Evolutionary conservation across 2,329 filamentous ascomycete genomes (phyloP).

Genomic region (Botrytis fragariae): DNA sequence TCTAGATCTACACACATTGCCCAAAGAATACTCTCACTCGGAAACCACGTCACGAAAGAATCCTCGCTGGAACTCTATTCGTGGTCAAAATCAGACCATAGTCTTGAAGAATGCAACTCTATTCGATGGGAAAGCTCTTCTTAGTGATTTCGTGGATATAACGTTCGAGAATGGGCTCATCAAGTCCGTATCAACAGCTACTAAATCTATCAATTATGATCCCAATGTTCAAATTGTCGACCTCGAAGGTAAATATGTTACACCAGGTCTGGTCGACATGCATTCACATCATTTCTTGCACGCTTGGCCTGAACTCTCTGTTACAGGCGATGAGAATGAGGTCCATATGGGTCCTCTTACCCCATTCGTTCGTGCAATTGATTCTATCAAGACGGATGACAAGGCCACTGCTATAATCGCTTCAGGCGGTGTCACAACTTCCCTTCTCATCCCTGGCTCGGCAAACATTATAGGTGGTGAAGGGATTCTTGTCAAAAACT

Average conservation of each 20-base stretch:
- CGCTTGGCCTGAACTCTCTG: conserved; percentile 39
- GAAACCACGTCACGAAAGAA: conserved; percentile 37
- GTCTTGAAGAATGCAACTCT: conserved; percentile 44
- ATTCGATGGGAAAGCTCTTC: conserved; percentile 44
- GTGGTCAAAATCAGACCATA: conserved; percentile 41
- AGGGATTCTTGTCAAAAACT: conserved; percentile 45
- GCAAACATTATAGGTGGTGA: conserved; percentile 49
- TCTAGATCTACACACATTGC: conserved; percentile 29
- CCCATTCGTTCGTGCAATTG: conserved; percentile 41
- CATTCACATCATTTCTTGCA: conserved; percentile 45
- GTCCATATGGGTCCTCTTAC: conserved; percentile 41
- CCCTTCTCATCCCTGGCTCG: conserved; percentile 46
- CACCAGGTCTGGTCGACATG: conserved; percentile 47
- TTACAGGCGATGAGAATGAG: conserved; percentile 42
- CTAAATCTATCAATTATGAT: conserved; percentile 20
- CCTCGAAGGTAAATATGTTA: conserved; percentile 43
- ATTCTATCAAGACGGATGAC: conserved; percentile 46
- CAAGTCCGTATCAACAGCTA: conserved; percentile 34
- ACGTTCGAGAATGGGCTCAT: conserved; percentile 43
- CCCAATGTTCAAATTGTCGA: conserved; percentile 33
- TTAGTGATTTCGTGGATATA: conserved; percentile 41
- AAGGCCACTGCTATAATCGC: conserved; percentile 41
- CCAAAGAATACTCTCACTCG: conserved; percentile 14
- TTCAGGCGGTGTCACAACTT: conserved; percentile 47
- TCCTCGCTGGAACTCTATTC: conserved; percentile 43